A percentile compares a stretch with the other conserved stretches of the same genome.
Evolutionary conservation across 208 protist genomes (phyloP).

Genomic region (Wallacemonas sp.): DNA sequence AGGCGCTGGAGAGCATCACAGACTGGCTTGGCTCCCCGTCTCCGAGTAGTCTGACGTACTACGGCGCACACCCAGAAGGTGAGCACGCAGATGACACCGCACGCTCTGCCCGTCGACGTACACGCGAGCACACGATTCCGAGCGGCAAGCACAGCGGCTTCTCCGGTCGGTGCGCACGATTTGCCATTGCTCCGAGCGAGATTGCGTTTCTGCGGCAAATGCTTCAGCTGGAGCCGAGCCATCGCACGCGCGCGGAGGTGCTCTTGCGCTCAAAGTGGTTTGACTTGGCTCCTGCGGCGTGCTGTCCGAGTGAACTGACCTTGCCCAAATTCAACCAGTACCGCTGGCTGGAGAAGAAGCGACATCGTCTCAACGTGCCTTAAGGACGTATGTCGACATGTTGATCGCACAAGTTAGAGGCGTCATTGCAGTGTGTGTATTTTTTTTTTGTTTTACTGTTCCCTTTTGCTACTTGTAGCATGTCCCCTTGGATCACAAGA

Average conservation of each 20-base stretch:
- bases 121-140: conserved; percentile 13
- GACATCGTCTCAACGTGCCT: conserved; percentile 15
- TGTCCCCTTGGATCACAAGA: no score
- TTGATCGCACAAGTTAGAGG: not conserved
- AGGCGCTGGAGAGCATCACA: conserved; percentile 61
- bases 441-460: no score
- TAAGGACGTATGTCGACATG: not conserved
- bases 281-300: conserved; percentile 47
- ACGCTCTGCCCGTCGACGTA: not conserved
- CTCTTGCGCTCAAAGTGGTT: conserved; percentile 82
- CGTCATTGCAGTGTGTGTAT: no score
- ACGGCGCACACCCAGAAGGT: conserved; percentile 16
- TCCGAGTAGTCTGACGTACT: conserved; percentile 46
- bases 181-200: conserved; percentile 43
- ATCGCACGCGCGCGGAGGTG: conserved; percentile 47
- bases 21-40: conserved; percentile 80
- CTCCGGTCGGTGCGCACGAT: conserved; percentile 39
- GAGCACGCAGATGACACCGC: not conserved
- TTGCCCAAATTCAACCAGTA: conserved; percentile 74
- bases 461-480: no score
- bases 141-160: conserved; percentile 46
- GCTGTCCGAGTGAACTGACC: conserved; percentile 46
- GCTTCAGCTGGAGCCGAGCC: conserved; percentile 69
- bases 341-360: conserved; percentile 57
- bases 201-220: conserved; percentile 64